A percentile compares a stretch with the other conserved stretches of the same genome.
Conservation (phyloP, 2,329 filamentous ascomycete genomes). For the Pseudocercospora pini-densiflorae region DNA sequence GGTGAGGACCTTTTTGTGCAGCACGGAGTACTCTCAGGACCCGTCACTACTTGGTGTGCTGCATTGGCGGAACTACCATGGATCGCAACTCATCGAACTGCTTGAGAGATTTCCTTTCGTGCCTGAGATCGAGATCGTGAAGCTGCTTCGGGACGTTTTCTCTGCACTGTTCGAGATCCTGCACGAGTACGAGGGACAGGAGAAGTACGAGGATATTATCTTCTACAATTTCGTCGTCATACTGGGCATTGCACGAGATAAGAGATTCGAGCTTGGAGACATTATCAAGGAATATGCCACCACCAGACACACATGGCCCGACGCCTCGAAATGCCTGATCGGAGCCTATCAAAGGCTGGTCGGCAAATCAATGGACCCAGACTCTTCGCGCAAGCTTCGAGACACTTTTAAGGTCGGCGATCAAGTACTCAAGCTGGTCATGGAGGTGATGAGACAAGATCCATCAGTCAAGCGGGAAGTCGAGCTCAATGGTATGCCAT, state of each 20-base stretch:
- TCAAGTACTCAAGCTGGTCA: constrained; percentile 93
- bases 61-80: constrained; percentile 68
- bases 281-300: constrained; percentile 92
- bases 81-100: constrained; percentile 72
- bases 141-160: constrained; percentile 85
- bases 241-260: constrained; percentile 90
- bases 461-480: constrained; percentile 12
- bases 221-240: constrained; percentile 90
- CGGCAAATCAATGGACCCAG: constrained; percentile 78
- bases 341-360: constrained; percentile 84
- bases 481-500: constrained; percentile 15
- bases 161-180: constrained; percentile 90
- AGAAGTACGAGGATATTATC: constrained; percentile 89
- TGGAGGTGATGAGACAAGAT: constrained; percentile 79
- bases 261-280: constrained; percentile 88
- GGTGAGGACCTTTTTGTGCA: constrained; percentile 86
- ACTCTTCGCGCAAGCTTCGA: constrained; percentile 81
- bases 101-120: constrained; percentile 89
- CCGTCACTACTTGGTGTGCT: constrained; percentile 81
- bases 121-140: constrained; percentile 96
- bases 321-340: constrained; percentile 85
- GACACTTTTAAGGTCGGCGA: constrained; percentile 94
- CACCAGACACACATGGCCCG: constrained; percentile 88
- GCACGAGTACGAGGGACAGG: constrained; percentile 86
- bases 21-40: constrained; percentile 93